Evolutionary conservation across 2,329 filamentous ascomycete species (phyloP).

Genomic region (Microdochium trichocladiopsis): DNA sequence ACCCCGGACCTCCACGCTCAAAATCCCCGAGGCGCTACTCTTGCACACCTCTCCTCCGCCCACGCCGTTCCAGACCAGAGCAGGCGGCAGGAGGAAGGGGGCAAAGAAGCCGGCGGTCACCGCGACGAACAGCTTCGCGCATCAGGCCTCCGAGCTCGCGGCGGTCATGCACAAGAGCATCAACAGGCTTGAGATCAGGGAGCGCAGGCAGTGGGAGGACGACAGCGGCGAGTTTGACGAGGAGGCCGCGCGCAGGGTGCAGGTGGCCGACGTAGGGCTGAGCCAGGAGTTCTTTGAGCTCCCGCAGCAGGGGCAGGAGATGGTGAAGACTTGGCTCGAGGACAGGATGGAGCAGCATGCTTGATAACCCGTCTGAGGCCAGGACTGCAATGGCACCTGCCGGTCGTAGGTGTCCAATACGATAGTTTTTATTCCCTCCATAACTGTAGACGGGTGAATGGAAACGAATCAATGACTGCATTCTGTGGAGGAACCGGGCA

Average conservation of each 20-base stretch:
- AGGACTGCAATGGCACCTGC: no score
- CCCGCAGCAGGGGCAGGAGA: conserved; percentile 5
- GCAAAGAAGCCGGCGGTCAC: conserved; percentile 9
- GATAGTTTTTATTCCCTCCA: no score
- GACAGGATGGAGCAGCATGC: conserved; percentile 2
- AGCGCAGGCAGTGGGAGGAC: conserved; percentile 32
- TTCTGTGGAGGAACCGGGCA: no score
- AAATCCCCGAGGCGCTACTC: conserved; percentile 41
- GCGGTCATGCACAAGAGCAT: conserved; percentile 41
- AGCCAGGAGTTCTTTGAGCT: conserved; percentile 12
- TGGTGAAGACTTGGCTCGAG: conserved; percentile 15
- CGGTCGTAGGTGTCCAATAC: no score
- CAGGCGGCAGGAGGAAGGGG: conserved; percentile 11
- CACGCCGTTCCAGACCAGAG: conserved; percentile 4
- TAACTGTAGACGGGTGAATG: no score
- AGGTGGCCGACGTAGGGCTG: conserved; percentile 26
- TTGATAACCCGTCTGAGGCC: not conserved
- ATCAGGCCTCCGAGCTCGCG: conserved; percentile 40
- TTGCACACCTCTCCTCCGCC: conserved; percentile 31
- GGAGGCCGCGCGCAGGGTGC: conserved; percentile 30
- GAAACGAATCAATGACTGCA: no score
- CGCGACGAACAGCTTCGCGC: conserved; percentile 37
- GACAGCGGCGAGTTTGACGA: conserved; percentile 22
- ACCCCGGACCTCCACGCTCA: conserved; percentile 35
- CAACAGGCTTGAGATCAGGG: conserved; percentile 34